A percentile compares a stretch with the other conserved stretches of the same genome.
Evolutionary conservation across 2,329 filamentous ascomycete genomes (phyloP).

Genomic region (Trichophyton benhamiae): DNA sequence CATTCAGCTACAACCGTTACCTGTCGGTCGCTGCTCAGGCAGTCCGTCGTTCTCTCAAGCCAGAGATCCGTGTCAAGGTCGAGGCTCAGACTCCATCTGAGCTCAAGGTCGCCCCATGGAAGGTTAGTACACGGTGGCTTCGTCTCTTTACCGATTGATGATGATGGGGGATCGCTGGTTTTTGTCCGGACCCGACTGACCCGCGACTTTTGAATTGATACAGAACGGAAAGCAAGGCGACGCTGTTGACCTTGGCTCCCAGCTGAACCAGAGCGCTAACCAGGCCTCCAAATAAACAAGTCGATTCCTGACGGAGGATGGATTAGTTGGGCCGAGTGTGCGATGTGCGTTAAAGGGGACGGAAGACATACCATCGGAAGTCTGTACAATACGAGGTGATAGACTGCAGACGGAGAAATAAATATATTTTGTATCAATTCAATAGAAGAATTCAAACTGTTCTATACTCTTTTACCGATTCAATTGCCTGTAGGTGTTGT

Average conservation of each 20-base stretch:
- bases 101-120: constrained; percentile 85
- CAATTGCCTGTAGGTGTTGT: background rate
- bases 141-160: constrained; percentile 7
- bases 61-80: constrained; percentile 73
- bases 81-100: constrained; percentile 88
- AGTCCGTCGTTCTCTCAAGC: constrained; percentile 93
- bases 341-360: background rate
- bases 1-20: constrained; percentile 95
- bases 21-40: constrained; percentile 86
- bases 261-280: constrained; percentile 25
- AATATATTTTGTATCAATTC: background rate
- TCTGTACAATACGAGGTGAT: background rate
- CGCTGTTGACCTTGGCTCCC: background rate
- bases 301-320: background rate
- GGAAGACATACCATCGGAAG: background rate
- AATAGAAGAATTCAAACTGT: background rate
- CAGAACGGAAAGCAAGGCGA: constrained; percentile 97
- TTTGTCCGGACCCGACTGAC: background rate
- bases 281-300: constrained; percentile 25
- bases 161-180: background rate
- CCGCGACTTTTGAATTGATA: constrained; percentile 10
- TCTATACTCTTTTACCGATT: background rate
- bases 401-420: background rate
- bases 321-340: background rate
- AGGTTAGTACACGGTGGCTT: constrained; percentile 53